Conservation (phyloP, 2,329 filamentous ascomycete genomes). For the Aspergillus tubingensis region DNA sequence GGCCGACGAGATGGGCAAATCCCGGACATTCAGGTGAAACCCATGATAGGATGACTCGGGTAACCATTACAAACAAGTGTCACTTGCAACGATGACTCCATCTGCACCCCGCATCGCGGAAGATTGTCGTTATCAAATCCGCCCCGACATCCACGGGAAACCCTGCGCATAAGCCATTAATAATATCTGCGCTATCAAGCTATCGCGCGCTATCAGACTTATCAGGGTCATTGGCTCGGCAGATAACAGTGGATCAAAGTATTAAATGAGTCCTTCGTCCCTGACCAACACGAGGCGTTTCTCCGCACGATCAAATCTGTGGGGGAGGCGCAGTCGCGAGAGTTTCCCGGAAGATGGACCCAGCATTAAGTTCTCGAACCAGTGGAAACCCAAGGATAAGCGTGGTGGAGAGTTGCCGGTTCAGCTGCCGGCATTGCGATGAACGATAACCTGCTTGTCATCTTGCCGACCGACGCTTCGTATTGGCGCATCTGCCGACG, state of each 20-base stretch:
- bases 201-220: not conserved
- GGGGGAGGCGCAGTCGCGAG: conserved; percentile 16
- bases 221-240: conserved; percentile 2
- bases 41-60: conserved; percentile 8
- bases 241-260: conserved; percentile 11
- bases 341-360: not conserved
- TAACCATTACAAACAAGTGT: not conserved
- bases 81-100: conserved; percentile 8
- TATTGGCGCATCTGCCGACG: conserved; percentile 18
- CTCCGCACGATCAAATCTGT: conserved; percentile 25
- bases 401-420: not conserved
- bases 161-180: conserved; percentile 2
- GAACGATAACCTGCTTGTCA: not conserved
- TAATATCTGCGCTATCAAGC: not conserved
- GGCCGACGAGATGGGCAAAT: not conserved
- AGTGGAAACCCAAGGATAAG: conserved; percentile 5
- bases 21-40: not conserved
- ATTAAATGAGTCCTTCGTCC: not conserved
- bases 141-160: not conserved
- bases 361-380: not conserved
- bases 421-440: not conserved
- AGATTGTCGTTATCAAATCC: not conserved
- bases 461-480: conserved; percentile 12
- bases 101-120: conserved; percentile 9
- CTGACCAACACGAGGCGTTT: conserved; percentile 3